A percentile compares a stretch with the other conserved stretches of the same genome.
Conservation (phyloP, 352 stramenopile species). For the Pythium aristosporum region DNA sequence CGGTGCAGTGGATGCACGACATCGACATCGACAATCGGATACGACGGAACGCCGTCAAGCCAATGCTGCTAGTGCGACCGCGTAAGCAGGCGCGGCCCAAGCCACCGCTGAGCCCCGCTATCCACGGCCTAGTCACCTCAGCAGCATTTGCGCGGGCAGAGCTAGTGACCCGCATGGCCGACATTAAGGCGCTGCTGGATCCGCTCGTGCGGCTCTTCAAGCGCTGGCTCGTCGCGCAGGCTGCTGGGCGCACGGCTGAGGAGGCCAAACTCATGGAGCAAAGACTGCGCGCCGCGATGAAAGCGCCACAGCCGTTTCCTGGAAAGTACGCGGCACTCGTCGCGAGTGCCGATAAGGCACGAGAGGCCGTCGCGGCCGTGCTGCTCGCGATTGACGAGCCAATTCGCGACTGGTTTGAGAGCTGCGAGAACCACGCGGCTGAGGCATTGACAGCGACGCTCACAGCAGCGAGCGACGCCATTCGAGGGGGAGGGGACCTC, state of each 20-base stretch:
- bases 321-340: constrained; percentile 2
- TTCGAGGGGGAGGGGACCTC: not conserved
- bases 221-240: constrained; percentile 43
- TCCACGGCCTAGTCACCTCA: not conserved
- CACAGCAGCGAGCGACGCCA: not conserved
- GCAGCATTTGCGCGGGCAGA: not conserved
- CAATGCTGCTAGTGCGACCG: constrained; percentile 20
- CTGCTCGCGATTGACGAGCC: not conserved
- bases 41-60: constrained; percentile 23
- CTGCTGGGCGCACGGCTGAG: constrained; percentile 52
- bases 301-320: constrained; percentile 16
- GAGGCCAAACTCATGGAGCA: constrained; percentile 74
- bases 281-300: constrained; percentile 37
- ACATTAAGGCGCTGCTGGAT: constrained; percentile 33
- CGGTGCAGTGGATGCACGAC: constrained; percentile 59
- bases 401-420: constrained; percentile 32
- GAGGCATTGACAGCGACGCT: constrained; percentile 9
- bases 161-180: constrained; percentile 4
- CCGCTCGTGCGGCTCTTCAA: constrained; percentile 51
- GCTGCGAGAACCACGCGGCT: constrained; percentile 13
- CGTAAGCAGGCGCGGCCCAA: constrained; percentile 18
- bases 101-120: not conserved
- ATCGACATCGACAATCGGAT: not conserved
- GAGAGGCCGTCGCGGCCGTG: not conserved
- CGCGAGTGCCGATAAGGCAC: not conserved